phyloP scores from a whole-genome alignment of 1,284 basidiomycete species.

The Veloboletus limbatus region DNA sequence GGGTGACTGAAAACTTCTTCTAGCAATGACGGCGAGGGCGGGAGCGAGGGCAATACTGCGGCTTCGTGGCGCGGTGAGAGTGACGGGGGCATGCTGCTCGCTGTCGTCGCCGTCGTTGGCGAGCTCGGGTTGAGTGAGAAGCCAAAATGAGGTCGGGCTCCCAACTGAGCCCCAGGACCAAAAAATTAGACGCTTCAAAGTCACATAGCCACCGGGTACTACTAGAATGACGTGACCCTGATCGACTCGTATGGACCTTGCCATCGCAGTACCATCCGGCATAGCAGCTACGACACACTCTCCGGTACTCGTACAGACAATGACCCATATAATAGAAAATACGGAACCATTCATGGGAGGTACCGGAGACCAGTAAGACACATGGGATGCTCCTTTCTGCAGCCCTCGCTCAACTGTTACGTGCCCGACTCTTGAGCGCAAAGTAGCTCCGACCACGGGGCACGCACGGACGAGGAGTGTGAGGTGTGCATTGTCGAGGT shows the following conservation, averaged over 20 bases:
- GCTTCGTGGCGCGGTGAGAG: slow-evolving; percentile 11
- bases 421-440: slow-evolving; percentile 59
- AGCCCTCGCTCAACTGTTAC: slow-evolving; percentile 77
- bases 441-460: slow-evolving; percentile 50
- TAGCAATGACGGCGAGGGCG: slow-evolving; percentile 38
- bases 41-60: slow-evolving; percentile 35
- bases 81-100: slow-evolving; percentile 23
- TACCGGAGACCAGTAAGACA: slow-evolving; percentile 63
- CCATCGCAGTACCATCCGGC: slow-evolving; percentile 75
- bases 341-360: slow-evolving; percentile 70
- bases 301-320: slow-evolving; percentile 54
- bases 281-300: slow-evolving; percentile 69
- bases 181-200: slow-evolving; percentile 1
- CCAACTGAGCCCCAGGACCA: slow-evolving; percentile 12
- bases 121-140: slow-evolving; percentile 6
- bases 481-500: slow-evolving; percentile 25
- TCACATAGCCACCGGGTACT: too few relatives aligned
- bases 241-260: too few relatives aligned
- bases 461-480: slow-evolving; percentile 38
- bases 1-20: slow-evolving; percentile 47
- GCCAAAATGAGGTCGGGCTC: slow-evolving; percentile 12
- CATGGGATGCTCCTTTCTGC: slow-evolving; percentile 67
- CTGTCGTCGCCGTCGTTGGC: slow-evolving; percentile 11
- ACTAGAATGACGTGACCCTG: too few relatives aligned
- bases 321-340: too few relatives aligned